phyloP scores from a whole-genome alignment of 2,329 filamentous ascomycete species.

The Colletotrichum coccodes region DNA sequence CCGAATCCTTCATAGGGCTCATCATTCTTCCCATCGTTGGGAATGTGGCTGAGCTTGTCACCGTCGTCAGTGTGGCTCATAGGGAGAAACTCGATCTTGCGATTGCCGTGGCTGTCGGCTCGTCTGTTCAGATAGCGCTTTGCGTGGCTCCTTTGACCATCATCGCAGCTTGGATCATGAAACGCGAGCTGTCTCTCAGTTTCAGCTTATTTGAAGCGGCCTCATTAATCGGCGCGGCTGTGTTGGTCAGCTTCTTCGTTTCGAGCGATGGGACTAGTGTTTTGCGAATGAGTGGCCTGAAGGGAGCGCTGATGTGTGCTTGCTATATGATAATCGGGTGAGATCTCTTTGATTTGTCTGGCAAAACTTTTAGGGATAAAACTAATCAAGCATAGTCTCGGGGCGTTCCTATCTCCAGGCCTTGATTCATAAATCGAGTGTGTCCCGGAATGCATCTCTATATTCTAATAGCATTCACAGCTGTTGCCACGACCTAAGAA shows the following conservation, averaged over 20 bases:
- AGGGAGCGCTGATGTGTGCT: conserved; percentile 67
- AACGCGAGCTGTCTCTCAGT: conserved; percentile 70
- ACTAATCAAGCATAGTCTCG: background rate
- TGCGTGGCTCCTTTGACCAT: conserved; percentile 70
- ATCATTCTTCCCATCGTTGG: conserved; percentile 71
- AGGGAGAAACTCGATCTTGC: conserved; percentile 72
- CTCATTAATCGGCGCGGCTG: conserved; percentile 74
- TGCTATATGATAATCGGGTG: conserved; percentile 63
- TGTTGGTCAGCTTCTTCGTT: conserved; percentile 81
- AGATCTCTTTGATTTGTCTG: background rate
- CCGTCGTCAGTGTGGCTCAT: conserved; percentile 66
- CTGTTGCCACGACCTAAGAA: too few species aligned
- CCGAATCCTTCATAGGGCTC: conserved; percentile 68
- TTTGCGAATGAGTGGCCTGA: conserved; percentile 55
- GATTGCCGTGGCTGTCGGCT: conserved; percentile 69
- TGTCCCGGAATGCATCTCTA: too few species aligned
- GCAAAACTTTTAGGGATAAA: background rate
- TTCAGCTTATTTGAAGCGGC: conserved; percentile 83
- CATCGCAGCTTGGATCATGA: conserved; percentile 67
- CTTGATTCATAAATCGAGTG: background rate
- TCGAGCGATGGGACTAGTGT: conserved; percentile 78
- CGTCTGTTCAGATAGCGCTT: conserved; percentile 69
- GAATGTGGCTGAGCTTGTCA: conserved; percentile 72
- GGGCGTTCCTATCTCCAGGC: conserved; percentile 9
- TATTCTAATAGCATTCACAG: background rate